These are phyloP conservation scores for Crotalaria pallida DNA, from an alignment of 306 rosid genomes.

Conservation along the genomic window DNA sequence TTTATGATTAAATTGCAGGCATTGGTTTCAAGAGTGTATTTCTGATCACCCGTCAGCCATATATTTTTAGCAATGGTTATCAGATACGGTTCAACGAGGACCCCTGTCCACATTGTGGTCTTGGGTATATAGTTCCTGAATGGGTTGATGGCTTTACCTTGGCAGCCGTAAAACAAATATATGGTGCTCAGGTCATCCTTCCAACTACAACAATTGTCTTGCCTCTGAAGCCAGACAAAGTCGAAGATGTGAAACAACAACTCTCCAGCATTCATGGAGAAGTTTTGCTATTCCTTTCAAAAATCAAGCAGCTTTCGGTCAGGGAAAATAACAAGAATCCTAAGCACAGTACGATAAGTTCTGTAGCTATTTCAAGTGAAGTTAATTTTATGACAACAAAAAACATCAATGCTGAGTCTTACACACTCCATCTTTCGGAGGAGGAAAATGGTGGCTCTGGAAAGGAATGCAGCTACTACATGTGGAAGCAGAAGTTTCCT, in stretches of 20 bases:
- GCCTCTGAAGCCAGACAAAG: constrained; percentile 57
- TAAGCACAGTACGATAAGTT: constrained; percentile 28
- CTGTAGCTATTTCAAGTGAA: constrained; percentile 43
- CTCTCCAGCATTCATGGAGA: constrained; percentile 58
- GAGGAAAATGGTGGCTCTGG: constrained; percentile 24
- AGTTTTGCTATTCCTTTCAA: constrained; percentile 48
- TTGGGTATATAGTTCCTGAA: no score
- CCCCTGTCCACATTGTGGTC: no score
- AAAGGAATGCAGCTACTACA: constrained; percentile 36
- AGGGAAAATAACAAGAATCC: constrained; percentile 43
- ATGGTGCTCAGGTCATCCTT: constrained; percentile 27
- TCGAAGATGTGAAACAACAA: constrained; percentile 43
- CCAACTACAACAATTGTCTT: constrained; percentile 51
- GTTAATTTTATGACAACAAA: constrained; percentile 33
- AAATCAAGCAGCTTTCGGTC: constrained; percentile 46
- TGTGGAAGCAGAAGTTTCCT: no score
- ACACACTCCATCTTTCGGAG: constrained; percentile 41
- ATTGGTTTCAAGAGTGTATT: no score
- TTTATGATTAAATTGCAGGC: constrained; percentile 37
- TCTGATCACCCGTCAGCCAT: no score
- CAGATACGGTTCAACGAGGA: no score
- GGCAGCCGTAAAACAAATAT: constrained; percentile 27
- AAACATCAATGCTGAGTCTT: constrained; percentile 55
- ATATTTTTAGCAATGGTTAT: no score
- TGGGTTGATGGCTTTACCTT: constrained; percentile 55